phyloP scores from a whole-genome alignment of 371 early-diverging fungal species.

The Sporodiniella umbellata region DNA sequence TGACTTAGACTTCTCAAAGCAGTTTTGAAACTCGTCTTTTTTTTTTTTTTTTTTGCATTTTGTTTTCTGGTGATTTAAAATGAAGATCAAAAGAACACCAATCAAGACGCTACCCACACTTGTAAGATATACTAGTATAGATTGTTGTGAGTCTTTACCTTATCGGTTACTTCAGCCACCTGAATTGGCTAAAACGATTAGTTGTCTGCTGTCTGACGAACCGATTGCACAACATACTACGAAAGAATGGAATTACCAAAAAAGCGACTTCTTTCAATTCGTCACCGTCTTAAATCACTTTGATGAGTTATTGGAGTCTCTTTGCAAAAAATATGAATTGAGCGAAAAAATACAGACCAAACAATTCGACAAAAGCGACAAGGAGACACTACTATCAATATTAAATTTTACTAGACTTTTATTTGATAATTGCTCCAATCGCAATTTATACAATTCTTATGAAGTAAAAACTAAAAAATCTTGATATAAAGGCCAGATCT shows the following conservation, averaged over 20 bases:
- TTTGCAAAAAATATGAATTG: conserved; percentile 60
- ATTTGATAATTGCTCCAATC: conserved; percentile 91
- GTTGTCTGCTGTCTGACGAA: conserved; percentile 51
- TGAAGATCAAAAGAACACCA: conserved; percentile 16
- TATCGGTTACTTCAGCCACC: conserved; percentile 34
- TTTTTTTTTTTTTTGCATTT: neutral
- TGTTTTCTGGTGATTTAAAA: conserved; percentile 1
- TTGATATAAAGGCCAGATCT: neutral
- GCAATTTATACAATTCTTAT: conserved; percentile 89
- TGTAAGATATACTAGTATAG: conserved; percentile 4
- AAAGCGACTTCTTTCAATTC: conserved; percentile 94
- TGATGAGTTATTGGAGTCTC: conserved; percentile 73
- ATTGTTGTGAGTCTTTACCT: neutral
- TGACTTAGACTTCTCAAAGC: neutral
- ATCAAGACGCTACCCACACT: conserved; percentile 8
- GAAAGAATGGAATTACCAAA: conserved; percentile 73
- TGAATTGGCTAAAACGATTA: conserved; percentile 43
- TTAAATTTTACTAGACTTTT: conserved; percentile 72
- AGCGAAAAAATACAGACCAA: conserved; percentile 49
- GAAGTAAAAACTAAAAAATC: conserved; percentile 57
- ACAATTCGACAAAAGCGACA: conserved; percentile 52
- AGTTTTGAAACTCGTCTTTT: neutral
- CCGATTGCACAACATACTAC: conserved; percentile 51
- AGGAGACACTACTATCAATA: conserved; percentile 62
- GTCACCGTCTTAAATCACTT: conserved; percentile 92